Evolutionary conservation across 805 yeast genomes (phyloP), one percentile per base, ranked within the genome.

Genomic region (Wickerhamomyces sydowiorum): DNA sequence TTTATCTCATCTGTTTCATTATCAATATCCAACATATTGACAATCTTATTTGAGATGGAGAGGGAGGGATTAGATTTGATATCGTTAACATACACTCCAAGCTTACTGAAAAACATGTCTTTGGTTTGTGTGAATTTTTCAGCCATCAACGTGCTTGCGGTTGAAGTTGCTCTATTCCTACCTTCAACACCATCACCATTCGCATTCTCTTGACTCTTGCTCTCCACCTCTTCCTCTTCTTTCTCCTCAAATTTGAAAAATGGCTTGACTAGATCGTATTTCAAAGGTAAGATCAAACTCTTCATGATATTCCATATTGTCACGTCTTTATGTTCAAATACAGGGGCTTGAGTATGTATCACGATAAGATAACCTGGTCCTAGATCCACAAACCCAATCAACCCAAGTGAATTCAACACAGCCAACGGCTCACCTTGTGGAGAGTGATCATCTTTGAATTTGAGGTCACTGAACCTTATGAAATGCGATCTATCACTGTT

Each of bases 11-110:
- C 47, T 5, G 41, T 18, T 15, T 10, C 27, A 18, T 17, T 39
- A 39, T 20, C 28, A 37, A 10, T 21, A 32, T 9, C 38, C 41
- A 17, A 45, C 52, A 22, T 41, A 37, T 31, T 36, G 32, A 30
- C 36, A 18, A 21, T 43, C 38, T 36, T 45, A 12, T 47, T 51
- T 1, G 56, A 51, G 3, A 53, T 23, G 0, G 53, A 39, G 3
- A 56, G 28, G 0, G 60, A 54, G 0, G 60, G 53, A 21, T 42
- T 52, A 5, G 58, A 53, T 37, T 55, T 50, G 20, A 56, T 39
- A 34, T 54, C 58, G 41, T 53, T 51, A 1, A 52, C 52, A 36
- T 54, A 56, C 5, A 56, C 48, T 5, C 60, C 60, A 10, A 56
- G 37, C 31, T 52, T 56, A 31, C 56, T 49, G 42, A 56, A 53